Conservation (phyloP, 306 rosid species). For the Ammopiptanthus mongolicus region DNA sequence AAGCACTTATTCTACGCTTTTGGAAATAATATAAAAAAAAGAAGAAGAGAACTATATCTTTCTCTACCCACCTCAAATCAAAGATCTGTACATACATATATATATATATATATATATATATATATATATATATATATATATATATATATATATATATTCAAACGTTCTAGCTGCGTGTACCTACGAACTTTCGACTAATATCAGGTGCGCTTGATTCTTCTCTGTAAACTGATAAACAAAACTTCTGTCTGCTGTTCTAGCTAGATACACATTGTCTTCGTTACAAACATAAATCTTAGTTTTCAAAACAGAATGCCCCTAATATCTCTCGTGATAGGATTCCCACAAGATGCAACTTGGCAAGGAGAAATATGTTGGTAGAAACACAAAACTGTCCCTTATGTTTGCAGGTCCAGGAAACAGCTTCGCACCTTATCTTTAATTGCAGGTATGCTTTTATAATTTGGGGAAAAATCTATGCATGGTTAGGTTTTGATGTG, state of each 20-base stretch:
- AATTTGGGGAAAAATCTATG: no score
- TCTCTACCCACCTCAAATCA: not conserved
- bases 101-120: no score
- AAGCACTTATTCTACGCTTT: not conserved
- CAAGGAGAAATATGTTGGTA: no score
- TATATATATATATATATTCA: not conserved
- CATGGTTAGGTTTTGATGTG: no score
- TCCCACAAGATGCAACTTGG: no score
- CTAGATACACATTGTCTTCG: not conserved
- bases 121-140: no score
- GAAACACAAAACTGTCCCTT: no score
- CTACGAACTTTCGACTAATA: constrained; percentile 6
- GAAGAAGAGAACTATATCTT: not conserved
- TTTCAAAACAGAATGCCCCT: not conserved
- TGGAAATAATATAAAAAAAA: not conserved
- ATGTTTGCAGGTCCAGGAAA: no score
- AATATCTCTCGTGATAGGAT: no score
- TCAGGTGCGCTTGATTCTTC: not conserved
- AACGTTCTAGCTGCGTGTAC: not conserved
- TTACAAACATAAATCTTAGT: not conserved
- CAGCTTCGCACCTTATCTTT: no score
- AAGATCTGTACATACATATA: not conserved
- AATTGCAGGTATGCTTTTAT: no score
- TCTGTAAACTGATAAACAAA: not conserved
- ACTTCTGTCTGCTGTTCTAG: not conserved